Percentiles rank a stretch among this genome's conserved stretches.
Evolutionary conservation across 148 eudicot species (phyloP).

Genomic region (Vaccinium vitisidaea): DNA sequence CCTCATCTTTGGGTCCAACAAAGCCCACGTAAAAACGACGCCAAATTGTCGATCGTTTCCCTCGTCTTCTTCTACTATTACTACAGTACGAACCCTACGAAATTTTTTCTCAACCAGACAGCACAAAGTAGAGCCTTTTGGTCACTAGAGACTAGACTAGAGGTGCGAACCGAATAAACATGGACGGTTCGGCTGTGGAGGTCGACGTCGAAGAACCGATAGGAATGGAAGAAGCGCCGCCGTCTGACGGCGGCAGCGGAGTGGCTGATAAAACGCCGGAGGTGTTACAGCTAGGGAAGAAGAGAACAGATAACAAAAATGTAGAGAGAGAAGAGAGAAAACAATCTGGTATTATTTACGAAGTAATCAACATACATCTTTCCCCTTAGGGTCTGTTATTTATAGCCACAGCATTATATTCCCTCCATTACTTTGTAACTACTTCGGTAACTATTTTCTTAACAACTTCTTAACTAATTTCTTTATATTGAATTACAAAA

Average conservation of each 20-base stretch:
- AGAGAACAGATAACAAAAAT: no score
- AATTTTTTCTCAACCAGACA: background rate
- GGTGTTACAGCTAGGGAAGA: no score
- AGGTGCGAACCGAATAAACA: background rate
- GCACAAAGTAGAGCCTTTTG: background rate
- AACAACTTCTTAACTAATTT: no score
- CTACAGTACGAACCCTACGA: background rate
- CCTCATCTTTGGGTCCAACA: background rate
- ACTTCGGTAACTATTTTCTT: no score
- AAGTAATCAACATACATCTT: no score
- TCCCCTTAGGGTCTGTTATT: no score
- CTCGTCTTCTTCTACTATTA: background rate
- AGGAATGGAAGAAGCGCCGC: background rate
- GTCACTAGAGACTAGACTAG: background rate
- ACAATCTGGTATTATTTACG: no score
- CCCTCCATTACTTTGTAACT: no score
- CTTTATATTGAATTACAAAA: no score
- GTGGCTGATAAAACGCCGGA: slow-evolving; percentile 29
- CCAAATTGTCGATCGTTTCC: background rate
- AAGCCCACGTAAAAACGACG: slow-evolving; percentile 1
- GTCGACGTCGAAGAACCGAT: slow-evolving; percentile 11
- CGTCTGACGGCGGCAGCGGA: background rate
- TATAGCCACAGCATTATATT: no score
- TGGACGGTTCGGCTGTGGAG: slow-evolving; percentile 18
- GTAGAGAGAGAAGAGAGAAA: no score